Evolutionary conservation across 495 filamentous ascomycete genomes (phyloP).

Genomic region (Xylaria flabelliformis): DNA sequence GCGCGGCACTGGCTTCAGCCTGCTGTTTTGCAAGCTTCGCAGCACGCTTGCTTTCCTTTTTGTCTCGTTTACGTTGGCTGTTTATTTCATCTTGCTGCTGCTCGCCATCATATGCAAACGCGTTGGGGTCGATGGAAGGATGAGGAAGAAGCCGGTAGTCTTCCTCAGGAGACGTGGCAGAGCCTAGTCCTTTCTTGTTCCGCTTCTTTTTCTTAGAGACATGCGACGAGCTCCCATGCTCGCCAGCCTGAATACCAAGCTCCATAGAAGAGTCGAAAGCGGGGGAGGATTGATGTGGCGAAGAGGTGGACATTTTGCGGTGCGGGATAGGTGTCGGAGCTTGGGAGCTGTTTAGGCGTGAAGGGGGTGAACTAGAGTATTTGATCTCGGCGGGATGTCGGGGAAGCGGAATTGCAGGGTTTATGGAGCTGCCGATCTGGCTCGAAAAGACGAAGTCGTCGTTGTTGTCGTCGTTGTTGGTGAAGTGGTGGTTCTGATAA

Average conservation of each 20-base stretch:
- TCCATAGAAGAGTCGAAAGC: background rate
- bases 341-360: background rate
- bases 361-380: slow-evolving; percentile 20
- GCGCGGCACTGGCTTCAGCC: slow-evolving; percentile 29
- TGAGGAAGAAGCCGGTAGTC: background rate
- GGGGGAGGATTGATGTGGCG: background rate
- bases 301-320: slow-evolving; percentile 10
- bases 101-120: background rate
- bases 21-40: slow-evolving; percentile 35
- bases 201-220: slow-evolving; percentile 34
- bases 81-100: background rate
- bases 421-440: slow-evolving; percentile 20
- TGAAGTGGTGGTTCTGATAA: background rate
- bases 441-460: slow-evolving; percentile 22
- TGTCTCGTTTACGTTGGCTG: slow-evolving; percentile 9
- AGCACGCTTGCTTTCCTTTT: slow-evolving; percentile 13
- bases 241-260: background rate
- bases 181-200: slow-evolving; percentile 34
- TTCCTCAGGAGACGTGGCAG: slow-evolving; percentile 25
- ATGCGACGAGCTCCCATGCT: background rate
- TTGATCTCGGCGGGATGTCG: background rate
- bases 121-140: background rate
- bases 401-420: background rate
- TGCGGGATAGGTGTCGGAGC: background rate
- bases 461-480: slow-evolving; percentile 1